Base-by-base conservation (phyloP, 2,329 filamentous ascomycete genomes). In the Epichloe bromicola region DNA sequence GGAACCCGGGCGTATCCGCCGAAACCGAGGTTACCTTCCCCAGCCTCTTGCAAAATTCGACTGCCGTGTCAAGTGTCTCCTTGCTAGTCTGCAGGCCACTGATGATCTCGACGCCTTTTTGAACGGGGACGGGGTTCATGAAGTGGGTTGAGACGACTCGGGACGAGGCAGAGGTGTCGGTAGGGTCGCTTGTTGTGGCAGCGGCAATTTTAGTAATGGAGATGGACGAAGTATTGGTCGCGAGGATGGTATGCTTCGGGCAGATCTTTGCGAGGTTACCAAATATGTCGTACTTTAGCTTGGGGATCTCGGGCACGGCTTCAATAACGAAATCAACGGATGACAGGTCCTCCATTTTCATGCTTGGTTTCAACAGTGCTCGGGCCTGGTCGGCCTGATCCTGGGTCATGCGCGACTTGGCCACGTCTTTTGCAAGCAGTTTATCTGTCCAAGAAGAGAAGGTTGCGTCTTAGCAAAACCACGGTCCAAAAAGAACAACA, bases 141-240 rank as follows among this genome's bases (percentile, higher is more conserved):
- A 98, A 98, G 69, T 98, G 93, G 15, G 93, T 97, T 48, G 88
- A 88, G 51, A 98, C 82, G 10, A 98, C 93, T 46, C 93, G 85
- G 5, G 88, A 91, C 42, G 88, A 85, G 40, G 83, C 86, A 42
- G 83, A 84, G 23, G 87, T 82, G 62, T 95, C 86, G 17, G 73
- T 91, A 1, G 88, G 85, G 63, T 95, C 81, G 51, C 75, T 74
- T 26, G 82, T 85, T 1, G 91, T 91, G 10, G 90, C 81, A 3
- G 93, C 90, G 19, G 93, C 93, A 61, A 98, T 96, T 63, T 85
- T 86, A 42, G 93, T 98, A 67, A 98, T 96, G 54, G 88, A 91
- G 65, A 98, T 98, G 55, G 89, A 95, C n/a, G 89, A 95, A 6
- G 93, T 98, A 73, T 98, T 98, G 55, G 93, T 98, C 5, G 93